phyloP scores from a whole-genome alignment of 2,329 filamentous ascomycete genomes.

The Aureobasidium uvarum region DNA sequence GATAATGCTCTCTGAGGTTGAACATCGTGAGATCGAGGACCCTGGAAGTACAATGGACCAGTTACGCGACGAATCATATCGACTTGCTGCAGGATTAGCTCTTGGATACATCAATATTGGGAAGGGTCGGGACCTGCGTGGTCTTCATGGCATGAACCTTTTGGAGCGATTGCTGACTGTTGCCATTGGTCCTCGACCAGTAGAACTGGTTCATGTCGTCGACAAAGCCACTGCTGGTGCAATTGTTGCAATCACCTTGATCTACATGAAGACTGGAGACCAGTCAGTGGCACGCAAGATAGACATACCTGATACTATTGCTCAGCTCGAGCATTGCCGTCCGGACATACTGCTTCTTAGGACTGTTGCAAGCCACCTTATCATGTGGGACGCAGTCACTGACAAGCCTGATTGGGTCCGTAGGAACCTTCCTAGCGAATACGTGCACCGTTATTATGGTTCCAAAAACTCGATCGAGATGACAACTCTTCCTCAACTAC shows the following conservation, averaged over 20 bases:
- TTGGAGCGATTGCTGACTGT: slow-evolving; percentile 83
- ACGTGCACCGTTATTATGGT: slow-evolving; percentile 39
- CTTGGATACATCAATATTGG: slow-evolving; percentile 93
- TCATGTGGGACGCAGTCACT: slow-evolving; percentile 82
- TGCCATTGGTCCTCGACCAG: slow-evolving; percentile 84
- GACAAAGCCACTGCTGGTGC: slow-evolving; percentile 94
- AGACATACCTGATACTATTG: slow-evolving; percentile 82
- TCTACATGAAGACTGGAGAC: slow-evolving; percentile 97
- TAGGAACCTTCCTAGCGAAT: slow-evolving; percentile 66
- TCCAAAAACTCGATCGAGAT: slow-evolving; percentile 4
- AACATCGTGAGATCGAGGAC: slow-evolving; percentile 80
- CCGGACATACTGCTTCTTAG: slow-evolving; percentile 89
- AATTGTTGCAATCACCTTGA: slow-evolving; percentile 81
- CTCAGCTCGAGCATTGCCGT: slow-evolving; percentile 93
- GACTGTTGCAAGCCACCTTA: slow-evolving; percentile 84
- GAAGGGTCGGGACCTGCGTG: slow-evolving; percentile 82
- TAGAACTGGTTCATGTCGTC: slow-evolving; percentile 86
- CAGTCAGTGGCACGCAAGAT: slow-evolving; percentile 83
- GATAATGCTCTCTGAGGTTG: slow-evolving; percentile 97
- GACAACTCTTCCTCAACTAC: slow-evolving; percentile 49
- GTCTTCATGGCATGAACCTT: slow-evolving; percentile 89
- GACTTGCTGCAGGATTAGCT: slow-evolving; percentile 88
- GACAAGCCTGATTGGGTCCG: slow-evolving; percentile 69
- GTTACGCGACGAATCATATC: slow-evolving; percentile 91
- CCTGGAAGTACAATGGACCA: slow-evolving; percentile 65